These are phyloP conservation scores for Zymoseptoria crescenta DNA, from an alignment of 2,329 filamentous ascomycete genomes.

Conservation along the genomic window DNA sequence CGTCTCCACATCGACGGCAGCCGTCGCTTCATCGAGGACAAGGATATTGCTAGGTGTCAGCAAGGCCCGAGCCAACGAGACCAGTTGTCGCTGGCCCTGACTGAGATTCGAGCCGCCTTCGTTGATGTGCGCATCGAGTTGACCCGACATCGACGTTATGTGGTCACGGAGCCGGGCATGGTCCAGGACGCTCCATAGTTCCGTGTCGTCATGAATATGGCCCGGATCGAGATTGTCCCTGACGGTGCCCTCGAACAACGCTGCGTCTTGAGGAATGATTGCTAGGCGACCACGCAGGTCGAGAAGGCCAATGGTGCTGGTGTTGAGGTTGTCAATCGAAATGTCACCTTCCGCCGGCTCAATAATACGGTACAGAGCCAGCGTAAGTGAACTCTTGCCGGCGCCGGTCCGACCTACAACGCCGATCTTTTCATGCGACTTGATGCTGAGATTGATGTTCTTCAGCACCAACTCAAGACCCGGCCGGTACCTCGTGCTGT, in stretches of 20 bases:
- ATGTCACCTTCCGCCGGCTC: slow-evolving; percentile 78
- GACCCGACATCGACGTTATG: slow-evolving; percentile 75
- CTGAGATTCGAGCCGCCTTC: slow-evolving; percentile 97
- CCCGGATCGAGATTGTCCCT: slow-evolving; percentile 93
- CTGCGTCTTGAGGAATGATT: slow-evolving; percentile 96
- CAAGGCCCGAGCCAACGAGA: slow-evolving; percentile 87
- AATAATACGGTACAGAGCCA: slow-evolving; percentile 92
- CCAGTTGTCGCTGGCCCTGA: slow-evolving; percentile 86
- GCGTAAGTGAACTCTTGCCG: slow-evolving; percentile 87
- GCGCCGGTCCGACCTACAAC: slow-evolving; percentile 94
- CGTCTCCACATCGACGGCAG: slow-evolving; percentile 62
- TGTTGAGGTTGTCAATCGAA: slow-evolving; percentile 82
- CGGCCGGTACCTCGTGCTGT: slow-evolving; percentile 85
- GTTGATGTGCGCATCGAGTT: slow-evolving; percentile 80
- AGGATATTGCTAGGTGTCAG: slow-evolving; percentile 95
- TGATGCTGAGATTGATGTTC: slow-evolving; percentile 85
- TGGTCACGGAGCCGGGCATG: slow-evolving; percentile 92
- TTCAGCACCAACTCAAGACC: slow-evolving; percentile 88
- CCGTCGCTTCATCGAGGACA: slow-evolving; percentile 91
- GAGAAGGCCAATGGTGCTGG: slow-evolving; percentile 78
- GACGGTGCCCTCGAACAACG: slow-evolving; percentile 86
- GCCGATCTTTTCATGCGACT: slow-evolving; percentile 97
- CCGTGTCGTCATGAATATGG: slow-evolving; percentile 91
- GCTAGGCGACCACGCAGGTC: slow-evolving; percentile 84
- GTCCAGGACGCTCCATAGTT: slow-evolving; percentile 79